phyloP scores from a whole-genome alignment of 768 basidiomycete genomes.

The Termitomyces sp. region DNA sequence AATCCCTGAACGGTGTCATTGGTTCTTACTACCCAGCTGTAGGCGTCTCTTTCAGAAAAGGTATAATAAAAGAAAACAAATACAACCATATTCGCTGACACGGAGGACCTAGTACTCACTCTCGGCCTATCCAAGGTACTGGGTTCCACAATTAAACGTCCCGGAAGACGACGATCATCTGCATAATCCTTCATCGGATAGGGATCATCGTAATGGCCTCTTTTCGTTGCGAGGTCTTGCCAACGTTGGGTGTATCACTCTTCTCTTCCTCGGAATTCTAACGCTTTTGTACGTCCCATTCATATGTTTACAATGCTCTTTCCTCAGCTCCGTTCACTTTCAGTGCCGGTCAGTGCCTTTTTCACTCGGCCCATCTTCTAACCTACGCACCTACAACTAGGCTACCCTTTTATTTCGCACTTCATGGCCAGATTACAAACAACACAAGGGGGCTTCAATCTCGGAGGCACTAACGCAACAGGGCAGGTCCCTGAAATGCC shows the following conservation, averaged over 20 bases:
- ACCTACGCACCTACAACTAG: conserved; percentile 17
- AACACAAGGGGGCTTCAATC: conserved; percentile 57
- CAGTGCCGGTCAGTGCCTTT: conserved; percentile 32
- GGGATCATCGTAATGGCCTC: conserved; percentile 50
- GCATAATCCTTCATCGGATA: conserved; percentile 56
- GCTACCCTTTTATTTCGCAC: conserved; percentile 46
- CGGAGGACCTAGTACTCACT: conserved; percentile 29
- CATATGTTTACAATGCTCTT: not conserved
- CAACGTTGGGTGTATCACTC: conserved; percentile 61
- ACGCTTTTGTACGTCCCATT: conserved; percentile 48
- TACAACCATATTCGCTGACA: not conserved
- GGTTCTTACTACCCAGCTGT: not conserved
- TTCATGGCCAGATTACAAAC: conserved; percentile 35
- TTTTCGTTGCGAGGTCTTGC: conserved; percentile 57
- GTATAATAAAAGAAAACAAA: conserved; percentile 9
- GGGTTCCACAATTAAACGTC: conserved; percentile 33
- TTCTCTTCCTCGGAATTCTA: conserved; percentile 45
- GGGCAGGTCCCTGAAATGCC: conserved; percentile 62
- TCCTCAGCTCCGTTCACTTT: not conserved
- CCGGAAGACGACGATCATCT: conserved; percentile 61
- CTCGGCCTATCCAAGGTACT: conserved; percentile 42
- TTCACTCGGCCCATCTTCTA: not conserved
- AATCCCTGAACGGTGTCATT: not conserved
- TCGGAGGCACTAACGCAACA: conserved; percentile 70
- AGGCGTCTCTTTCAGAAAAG: conserved; percentile 28